Evolutionary conservation across 805 yeast species (phyloP), one percentile per base, ranked within the genome.

Genomic region (Zygosaccharomyces lentus): DNA sequence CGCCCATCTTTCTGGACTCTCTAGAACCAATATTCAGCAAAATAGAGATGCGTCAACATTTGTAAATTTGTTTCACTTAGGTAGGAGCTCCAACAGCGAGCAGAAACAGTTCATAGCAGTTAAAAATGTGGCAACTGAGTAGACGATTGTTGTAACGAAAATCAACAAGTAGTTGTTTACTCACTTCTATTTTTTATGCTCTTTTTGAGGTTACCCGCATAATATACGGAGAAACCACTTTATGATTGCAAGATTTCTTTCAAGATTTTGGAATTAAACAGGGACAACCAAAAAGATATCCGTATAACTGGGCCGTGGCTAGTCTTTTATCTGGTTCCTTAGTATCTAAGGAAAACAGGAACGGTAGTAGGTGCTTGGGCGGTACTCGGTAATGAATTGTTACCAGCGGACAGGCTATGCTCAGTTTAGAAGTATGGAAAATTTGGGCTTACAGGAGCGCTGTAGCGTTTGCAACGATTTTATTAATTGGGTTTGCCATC

Each of bases 401-500:
- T 27, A 12, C 34, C 17, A 21, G 30, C 8, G 15, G 12, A 29
- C 16, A 32, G 39, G 34, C 17, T 29, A 49, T 45, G 43, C 26
- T 37, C 32, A 16, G n/a, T 31, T 9, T 37, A 9, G 49, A 43
- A 29, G 40, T 29, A 30, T 31, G 31, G 24, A 48, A 44, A 45
- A 19, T 39, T 16, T 54, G 58, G 59, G 32, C 54, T 4, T 53
- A 51, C 29, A 46, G 57, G 37, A 50, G 52, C 30, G 51, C 56
- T 8, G 42, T 52, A 16, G 53, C 38, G 12, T 41, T 52, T 21
- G 47, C 49, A 9, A 37, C 73, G 42, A 49, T 68, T 2, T 52
- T 73, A 1, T 68, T 76, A 45, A 55, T 84, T 16, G 87, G 81
- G 0, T 76, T 89, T 45, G 70, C 81, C 23, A 70, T 86, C 1